A percentile compares a stretch with the other conserved stretches of the same genome.
These are phyloP conservation scores for Phyllosticta citribraziliensis DNA, from an alignment of 2,329 filamentous ascomycete genomes.

Conservation along the genomic window DNA sequence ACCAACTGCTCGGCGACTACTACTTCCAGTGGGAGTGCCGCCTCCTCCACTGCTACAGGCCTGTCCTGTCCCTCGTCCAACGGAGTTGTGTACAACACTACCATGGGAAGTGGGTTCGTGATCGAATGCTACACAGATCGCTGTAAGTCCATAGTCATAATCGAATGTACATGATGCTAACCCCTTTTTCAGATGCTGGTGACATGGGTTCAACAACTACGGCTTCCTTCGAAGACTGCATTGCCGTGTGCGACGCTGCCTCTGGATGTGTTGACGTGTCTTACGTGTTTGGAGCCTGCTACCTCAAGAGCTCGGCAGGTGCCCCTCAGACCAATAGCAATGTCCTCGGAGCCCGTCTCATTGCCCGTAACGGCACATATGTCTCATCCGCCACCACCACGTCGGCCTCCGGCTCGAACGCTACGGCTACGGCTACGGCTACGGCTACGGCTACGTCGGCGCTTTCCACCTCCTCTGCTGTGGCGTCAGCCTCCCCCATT, in stretches of 20 bases:
- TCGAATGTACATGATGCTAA: slow-evolving; percentile 3
- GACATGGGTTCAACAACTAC: slow-evolving; percentile 9
- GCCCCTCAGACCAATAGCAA: not conserved
- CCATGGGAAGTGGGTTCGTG: not conserved
- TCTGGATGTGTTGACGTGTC: slow-evolving; percentile 13
- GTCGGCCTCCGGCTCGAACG: not conserved
- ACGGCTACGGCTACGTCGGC: not conserved
- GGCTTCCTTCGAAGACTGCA: slow-evolving; percentile 10
- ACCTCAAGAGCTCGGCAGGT: slow-evolving; percentile 13
- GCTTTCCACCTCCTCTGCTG: not conserved
- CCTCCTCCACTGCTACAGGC: not conserved
- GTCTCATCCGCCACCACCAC: not conserved
- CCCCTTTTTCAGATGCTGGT: slow-evolving; percentile 10
- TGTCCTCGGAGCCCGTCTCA: not conserved
- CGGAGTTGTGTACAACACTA: not conserved
- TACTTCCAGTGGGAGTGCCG: not conserved
- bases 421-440: not conserved
- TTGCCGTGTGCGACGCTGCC: slow-evolving; percentile 12
- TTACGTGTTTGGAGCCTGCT: slow-evolving; percentile 14
- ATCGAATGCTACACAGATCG: slow-evolving; percentile 16
- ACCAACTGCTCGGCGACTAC: not conserved
- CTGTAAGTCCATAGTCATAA: not conserved
- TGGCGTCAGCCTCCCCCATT: not conserved
- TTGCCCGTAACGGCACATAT: not conserved
- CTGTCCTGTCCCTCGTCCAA: slow-evolving; percentile 2